Evolutionary conservation across 2,329 filamentous ascomycete species (phyloP), one percentile per base, ranked within the genome.

Genomic region (Cladosporium sp.): DNA sequence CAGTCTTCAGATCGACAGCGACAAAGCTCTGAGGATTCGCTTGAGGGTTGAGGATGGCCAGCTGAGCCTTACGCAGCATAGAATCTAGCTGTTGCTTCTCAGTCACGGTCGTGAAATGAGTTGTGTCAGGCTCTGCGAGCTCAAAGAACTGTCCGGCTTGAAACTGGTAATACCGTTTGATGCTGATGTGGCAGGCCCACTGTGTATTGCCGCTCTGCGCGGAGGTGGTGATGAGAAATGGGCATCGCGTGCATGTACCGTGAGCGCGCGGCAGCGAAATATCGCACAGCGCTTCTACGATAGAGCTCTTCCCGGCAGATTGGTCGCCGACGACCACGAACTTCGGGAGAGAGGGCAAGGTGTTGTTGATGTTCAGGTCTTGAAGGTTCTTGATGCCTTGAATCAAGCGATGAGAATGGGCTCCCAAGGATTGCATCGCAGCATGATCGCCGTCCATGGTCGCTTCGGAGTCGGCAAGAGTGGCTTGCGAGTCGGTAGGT

Each of bases 291-390:
- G 70, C 72, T 50, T 77, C 74, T 10, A 76, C 73, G 83, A 80
- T 64, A 0, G 77, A 89, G 0, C 84, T 89, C 65, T 95, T 95
- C 0, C 90, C 91, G 0, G 89, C 86, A 0, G 82, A 87, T 63
- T 95, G 90, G 45, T 95, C 89, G 0, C 90, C 90, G 0, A 95
- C 82, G 0, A 95, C 80, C 5, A 92, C 86, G 9, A 95, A 82
- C 59, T 89, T 88, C 0, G 90, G 89, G 0, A 95, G 73, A 0
- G 81, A 80, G 0, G 89, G 80, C 0, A 74, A 63, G 4, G 83
- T 79, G 14, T 86, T 81, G 46, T 86, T 83, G 0, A 95, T 83
- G 0, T 86, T 87, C 0, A 92, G 77, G 5, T 83, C 77, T 46
- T 88, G 82, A 0, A 95, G 77, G 44, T 85, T 80, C 3, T 80